Conservation (phyloP, 1,284 basidiomycete species). For the Cryptococcus deneoformans region DNA sequence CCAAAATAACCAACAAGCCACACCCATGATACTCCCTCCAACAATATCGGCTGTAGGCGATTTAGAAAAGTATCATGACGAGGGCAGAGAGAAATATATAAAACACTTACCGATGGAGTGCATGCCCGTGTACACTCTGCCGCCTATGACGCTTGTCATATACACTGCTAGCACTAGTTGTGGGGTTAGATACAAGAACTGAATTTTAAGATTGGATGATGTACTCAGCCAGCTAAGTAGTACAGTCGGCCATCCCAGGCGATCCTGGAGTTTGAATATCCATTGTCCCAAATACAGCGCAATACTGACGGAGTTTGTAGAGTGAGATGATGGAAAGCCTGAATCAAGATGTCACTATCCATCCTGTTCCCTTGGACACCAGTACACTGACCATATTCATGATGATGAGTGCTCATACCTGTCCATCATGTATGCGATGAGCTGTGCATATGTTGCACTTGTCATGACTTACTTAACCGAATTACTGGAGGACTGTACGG, state of each 20-base stretch:
- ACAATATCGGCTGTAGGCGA: conserved; percentile 60
- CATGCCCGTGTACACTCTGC: conserved; percentile 88
- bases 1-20: conserved; percentile 62
- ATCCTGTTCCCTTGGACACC: background rate
- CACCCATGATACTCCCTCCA: conserved; percentile 65
- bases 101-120: conserved; percentile 57
- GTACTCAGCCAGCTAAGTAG: conserved; percentile 26
- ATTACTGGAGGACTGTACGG: conserved; percentile 89
- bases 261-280: conserved; percentile 25
- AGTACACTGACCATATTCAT: conserved; percentile 44
- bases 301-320: conserved; percentile 85
- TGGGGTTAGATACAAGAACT: background rate
- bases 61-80: background rate
- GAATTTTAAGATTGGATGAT: conserved; percentile 1
- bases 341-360: conserved; percentile 35
- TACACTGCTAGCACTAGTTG: conserved; percentile 59
- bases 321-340: conserved; percentile 95
- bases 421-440: background rate
- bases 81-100: background rate
- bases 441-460: background rate
- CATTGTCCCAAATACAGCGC: conserved; percentile 63
- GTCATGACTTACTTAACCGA: conserved; percentile 56
- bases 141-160: conserved; percentile 76
- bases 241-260: conserved; percentile 13
- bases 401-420: conserved; percentile 79